Evolutionary conservation across 768 basidiomycete genomes (phyloP), one percentile per base, ranked within the genome.

Genomic region (Psilocybe tampanensis): DNA sequence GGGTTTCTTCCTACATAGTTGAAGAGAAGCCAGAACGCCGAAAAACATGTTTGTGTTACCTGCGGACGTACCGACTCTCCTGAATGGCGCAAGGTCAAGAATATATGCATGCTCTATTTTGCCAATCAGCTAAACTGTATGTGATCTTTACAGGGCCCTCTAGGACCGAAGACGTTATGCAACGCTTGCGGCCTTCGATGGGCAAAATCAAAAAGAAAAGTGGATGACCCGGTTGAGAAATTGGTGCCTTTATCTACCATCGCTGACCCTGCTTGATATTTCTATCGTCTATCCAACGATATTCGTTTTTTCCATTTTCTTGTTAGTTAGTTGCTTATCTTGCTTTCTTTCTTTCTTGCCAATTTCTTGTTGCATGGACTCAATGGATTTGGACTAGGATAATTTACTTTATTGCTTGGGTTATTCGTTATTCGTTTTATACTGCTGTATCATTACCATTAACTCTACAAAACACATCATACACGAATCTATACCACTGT

Each of bases 31-130:
- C 73, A 80, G 36, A 69, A 69, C 18, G 68, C 73, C 3, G 90
- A 92, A 54, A 89, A 90, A 66, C 85, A 94, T 68, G 92, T 95
- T 11, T 98, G 95, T 66, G 81, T 92, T 29, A 94, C 89, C 13
- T 99, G 96, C 64, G 97, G 97, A 17, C 81, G 94, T 57, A 98
- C 95, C 1, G 93, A 95, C 72, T 95, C 94, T 41, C 95, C 97
- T 0, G 96, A 99, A 74, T 99, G 96, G 96, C 84, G 96, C 64
- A 95, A 94, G 82, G 92, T 77, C 22, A 19, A 61, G 18, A 8
- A 8, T 39, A 34, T 42, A 11, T 22, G n/a, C 21, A n/a, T n/a
- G n/a, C 8, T 17, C 17, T 19, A 3, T 29, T 1, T 7, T n/a
- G 50, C 34, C 12, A n/a, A 39, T n/a, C 36, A 26, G 32, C 9